Base-by-base conservation (phyloP, 2,329 filamentous ascomycete genomes). In the Claviceps spartinae region DNA sequence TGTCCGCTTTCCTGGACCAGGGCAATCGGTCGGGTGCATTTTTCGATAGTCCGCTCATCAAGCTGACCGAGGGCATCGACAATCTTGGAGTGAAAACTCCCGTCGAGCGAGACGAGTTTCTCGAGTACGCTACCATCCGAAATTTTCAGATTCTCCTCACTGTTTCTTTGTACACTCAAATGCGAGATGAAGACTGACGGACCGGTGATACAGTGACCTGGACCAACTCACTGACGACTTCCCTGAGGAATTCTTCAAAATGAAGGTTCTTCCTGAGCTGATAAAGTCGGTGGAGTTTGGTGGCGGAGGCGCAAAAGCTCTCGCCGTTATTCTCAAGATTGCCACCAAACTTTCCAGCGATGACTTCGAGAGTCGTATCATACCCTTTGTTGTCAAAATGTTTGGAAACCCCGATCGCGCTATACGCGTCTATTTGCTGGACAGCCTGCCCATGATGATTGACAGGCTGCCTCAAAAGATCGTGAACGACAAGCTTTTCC, bases 251-350 rank as follows among this genome's bases (percentile, higher is more conserved):
- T 98, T 95, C 67, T 95, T 97, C 75, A 95, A 94, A 65, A 86
- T 95, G 77, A 98, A 97, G 63, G 82, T 98, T 3, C 75, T 98
- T 8, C 93, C 93, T 0, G 93, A 98, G 64, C 73, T 98, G 34
- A 76, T 98, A n/a, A 98, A 97, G 64, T 95, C 90, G 0, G 89
- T 97, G n/a, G 93, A 98, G 62, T 98, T 96, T 66, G 93, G 93
- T 7, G 93, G 91, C 11, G 93, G 93, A 30, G 93, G 93, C 0
- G 87, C 91, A 0, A 94, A 95, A 63, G 90, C 95, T 0, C 86
- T 98, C 54, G 72, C 77, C 1, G 82, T 95, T 1, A 87, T 95
- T 42, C 82, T 97, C 73, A 95, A 95, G 63, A 96, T 98, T 59
- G 82, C 88, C 4, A 74, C 82, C 6, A 97, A 95, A 63, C 73